Percentiles rank a stretch among this genome's conserved stretches.
phyloP scores from a whole-genome alignment of 2,329 filamentous ascomycete genomes.

The Penicillium vulpinum region DNA sequence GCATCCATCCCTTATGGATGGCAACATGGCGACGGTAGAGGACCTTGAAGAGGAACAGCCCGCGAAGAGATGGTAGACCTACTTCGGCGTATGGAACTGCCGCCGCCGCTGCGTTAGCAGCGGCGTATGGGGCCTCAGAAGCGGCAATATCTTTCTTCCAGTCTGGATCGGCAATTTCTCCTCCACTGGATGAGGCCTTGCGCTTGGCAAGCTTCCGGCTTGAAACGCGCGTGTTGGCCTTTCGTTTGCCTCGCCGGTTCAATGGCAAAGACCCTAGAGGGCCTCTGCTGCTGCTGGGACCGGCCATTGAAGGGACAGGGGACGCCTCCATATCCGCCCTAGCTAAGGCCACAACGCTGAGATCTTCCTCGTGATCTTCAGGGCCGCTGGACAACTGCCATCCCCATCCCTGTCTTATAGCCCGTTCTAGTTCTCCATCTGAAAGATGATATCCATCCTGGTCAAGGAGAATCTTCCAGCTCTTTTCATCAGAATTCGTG shows the following conservation, averaged over 20 bases:
- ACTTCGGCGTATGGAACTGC: conserved; percentile 80
- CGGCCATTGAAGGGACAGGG: conserved; percentile 25
- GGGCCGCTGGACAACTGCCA: conserved; percentile 85
- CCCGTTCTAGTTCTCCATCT: conserved; percentile 77
- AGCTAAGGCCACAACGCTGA: conserved; percentile 57
- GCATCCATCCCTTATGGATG: conserved; percentile 91
- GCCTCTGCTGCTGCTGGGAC: conserved; percentile 27
- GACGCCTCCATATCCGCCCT: conserved; percentile 43
- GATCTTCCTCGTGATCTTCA: conserved; percentile 76
- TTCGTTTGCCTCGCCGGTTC: conserved; percentile 47
- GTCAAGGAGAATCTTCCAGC: conserved; percentile 92
- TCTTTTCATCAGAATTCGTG: conserved; percentile 88
- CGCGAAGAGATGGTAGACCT: conserved; percentile 74
- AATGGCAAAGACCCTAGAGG: conserved; percentile 22
- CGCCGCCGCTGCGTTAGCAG: conserved; percentile 75
- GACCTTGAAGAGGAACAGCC: conserved; percentile 92
- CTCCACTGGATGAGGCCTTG: conserved; percentile 51
- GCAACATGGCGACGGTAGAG: conserved; percentile 90
- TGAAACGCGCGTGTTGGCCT: conserved; percentile 47
- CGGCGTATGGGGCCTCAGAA: conserved; percentile 81
- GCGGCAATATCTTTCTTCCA: conserved; percentile 51
- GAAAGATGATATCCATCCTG: conserved; percentile 77
- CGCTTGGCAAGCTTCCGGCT: conserved; percentile 59
- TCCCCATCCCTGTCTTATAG: conserved; percentile 90
- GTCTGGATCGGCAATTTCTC: conserved; percentile 42